Evolutionary conservation across 805 yeast genomes (phyloP).

Genomic region (Huiozyma sinensis): DNA sequence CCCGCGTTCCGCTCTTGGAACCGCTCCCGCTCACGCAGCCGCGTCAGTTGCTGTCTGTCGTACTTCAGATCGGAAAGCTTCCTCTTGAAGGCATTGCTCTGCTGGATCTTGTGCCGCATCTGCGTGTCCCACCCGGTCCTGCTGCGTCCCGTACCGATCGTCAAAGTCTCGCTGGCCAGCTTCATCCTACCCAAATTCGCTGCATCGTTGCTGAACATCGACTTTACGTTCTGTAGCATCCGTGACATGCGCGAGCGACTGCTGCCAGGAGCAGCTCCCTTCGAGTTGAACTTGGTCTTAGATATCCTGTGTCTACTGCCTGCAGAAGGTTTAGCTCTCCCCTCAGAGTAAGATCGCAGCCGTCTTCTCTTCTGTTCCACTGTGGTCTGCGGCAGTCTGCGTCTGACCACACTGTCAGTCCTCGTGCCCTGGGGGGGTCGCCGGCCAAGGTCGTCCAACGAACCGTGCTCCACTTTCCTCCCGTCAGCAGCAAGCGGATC

Average conservation of each 20-base stretch:
- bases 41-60: constrained; percentile 18
- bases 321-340: too few species aligned
- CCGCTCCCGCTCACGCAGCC: constrained; percentile 5
- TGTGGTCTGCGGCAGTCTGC: too few species aligned
- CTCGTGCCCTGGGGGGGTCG: not conserved
- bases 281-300: too few species aligned
- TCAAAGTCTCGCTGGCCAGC: constrained; percentile 12
- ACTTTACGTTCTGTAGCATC: not conserved
- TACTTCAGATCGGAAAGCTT: constrained; percentile 20
- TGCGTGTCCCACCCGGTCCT: not conserved
- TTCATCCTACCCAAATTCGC: constrained; percentile 15
- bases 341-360: too few species aligned
- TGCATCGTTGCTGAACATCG: constrained; percentile 13
- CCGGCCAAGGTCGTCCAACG: not conserved
- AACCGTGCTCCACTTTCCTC: not conserved
- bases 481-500: too few species aligned
- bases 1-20: not conserved
- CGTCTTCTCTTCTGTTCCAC: too few species aligned
- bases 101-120: constrained; percentile 15
- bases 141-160: constrained; percentile 2
- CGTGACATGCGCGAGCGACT: not conserved
- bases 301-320: too few species aligned
- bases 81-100: constrained; percentile 22
- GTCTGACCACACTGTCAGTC: not conserved
- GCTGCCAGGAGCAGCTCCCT: too few species aligned